Evolutionary conservation across 495 filamentous ascomycete species (phyloP).

Genomic region (Penicillium coffeae): DNA sequence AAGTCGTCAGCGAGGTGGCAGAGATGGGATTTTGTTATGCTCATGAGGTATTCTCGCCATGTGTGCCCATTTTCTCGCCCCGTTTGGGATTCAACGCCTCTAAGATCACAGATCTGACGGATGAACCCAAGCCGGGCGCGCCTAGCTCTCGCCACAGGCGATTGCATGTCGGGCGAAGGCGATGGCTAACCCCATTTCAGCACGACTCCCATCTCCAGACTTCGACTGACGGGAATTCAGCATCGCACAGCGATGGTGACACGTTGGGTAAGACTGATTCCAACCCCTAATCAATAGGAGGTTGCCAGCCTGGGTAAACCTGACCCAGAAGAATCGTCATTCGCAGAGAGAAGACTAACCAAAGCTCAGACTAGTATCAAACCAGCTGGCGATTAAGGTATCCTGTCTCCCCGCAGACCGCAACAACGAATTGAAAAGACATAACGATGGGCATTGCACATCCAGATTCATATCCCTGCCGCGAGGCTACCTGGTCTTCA

Average conservation of each 20-base stretch:
- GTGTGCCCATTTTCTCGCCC: constrained; percentile 14
- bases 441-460: constrained; percentile 44
- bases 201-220: no score
- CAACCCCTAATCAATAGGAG: constrained; percentile 20
- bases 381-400: constrained; percentile 16
- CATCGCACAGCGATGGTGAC: constrained; percentile 12
- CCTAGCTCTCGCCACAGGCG: constrained; percentile 21
- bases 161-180: constrained; percentile 9
- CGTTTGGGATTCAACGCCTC: constrained; percentile 6
- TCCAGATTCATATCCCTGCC: constrained; percentile 54
- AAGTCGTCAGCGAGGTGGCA: constrained; percentile 19
- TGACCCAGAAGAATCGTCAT: constrained; percentile 38
- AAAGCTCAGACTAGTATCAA: constrained; percentile 21
- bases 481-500: constrained; percentile 59
- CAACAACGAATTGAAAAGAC: constrained; percentile 39
- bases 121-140: constrained; percentile 8
- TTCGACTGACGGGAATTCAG: neutral
- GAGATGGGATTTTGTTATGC: no score
- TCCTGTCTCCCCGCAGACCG: constrained; percentile 20
- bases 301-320: constrained; percentile 42
- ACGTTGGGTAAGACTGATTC: constrained; percentile 21
- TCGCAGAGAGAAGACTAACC: constrained; percentile 5
- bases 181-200: no score
- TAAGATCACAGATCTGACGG: constrained; percentile 22
- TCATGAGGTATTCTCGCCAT: no score